A percentile compares a stretch with the other conserved stretches of the same genome.
Evolutionary conservation across 75 land plant genomes (phyloP).

Genomic region (Picea sitchensis): DNA sequence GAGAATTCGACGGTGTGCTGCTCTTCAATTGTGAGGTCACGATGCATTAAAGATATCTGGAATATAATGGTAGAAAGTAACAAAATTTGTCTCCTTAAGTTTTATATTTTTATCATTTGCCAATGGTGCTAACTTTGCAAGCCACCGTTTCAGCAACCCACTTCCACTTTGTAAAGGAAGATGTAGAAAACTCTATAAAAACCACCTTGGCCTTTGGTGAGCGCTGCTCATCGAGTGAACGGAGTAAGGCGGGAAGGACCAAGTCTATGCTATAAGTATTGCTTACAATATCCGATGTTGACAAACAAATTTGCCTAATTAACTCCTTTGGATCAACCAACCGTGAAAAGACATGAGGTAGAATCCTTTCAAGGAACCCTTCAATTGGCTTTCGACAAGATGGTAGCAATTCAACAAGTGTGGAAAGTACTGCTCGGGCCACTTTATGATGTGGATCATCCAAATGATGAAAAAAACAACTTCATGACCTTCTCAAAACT

Average conservation of each 20-base stretch:
- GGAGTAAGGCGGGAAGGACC: conserved; percentile 85
- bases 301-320: conserved; percentile 80
- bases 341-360: conserved; percentile 94
- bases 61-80: conserved; percentile 88
- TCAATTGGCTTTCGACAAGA: conserved; percentile 91
- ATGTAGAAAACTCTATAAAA: conserved; percentile 91
- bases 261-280: conserved; percentile 84
- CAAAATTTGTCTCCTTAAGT: conserved; percentile 92
- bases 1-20: conserved; percentile 79
- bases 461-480: conserved; percentile 88
- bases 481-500: conserved; percentile 98
- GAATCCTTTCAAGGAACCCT: conserved; percentile 85
- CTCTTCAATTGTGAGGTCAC: conserved; percentile 92
- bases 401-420: conserved; percentile 86
- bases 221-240: conserved; percentile 96
- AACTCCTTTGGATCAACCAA: conserved; percentile 91
- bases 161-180: conserved; percentile 83
- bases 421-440: conserved; percentile 92
- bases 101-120: conserved; percentile 90
- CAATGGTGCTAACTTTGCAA: conserved; percentile 85
- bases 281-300: conserved; percentile 83
- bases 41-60: conserved; percentile 91
- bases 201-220: conserved; percentile 98
- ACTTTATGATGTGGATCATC: conserved; percentile 99
- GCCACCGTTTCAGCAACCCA: conserved; percentile 91